These are phyloP conservation scores for Botrytis sinoallii DNA, from an alignment of 2,329 filamentous ascomycete species.

Conservation along the genomic window DNA sequence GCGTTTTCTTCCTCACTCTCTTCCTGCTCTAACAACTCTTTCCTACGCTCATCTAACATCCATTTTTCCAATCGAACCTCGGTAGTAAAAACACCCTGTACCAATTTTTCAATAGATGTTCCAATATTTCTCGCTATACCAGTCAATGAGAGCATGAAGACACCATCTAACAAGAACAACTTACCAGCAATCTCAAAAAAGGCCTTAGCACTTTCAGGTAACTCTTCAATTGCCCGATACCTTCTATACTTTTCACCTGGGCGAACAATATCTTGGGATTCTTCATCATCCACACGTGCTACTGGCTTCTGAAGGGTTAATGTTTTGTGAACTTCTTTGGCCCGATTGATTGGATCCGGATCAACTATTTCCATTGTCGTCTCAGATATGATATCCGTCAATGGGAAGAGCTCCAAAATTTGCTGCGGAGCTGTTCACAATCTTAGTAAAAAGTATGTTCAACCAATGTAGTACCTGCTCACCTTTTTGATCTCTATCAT, in stretches of 20 bases:
- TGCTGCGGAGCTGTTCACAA: slow-evolving; percentile 34
- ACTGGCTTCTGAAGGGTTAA: slow-evolving; percentile 33
- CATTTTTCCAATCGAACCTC: slow-evolving; percentile 35
- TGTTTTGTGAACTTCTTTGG: slow-evolving; percentile 32
- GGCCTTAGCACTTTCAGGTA: slow-evolving; percentile 42
- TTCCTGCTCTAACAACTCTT: slow-evolving; percentile 8
- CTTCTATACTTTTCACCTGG: slow-evolving; percentile 39
- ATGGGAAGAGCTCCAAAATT: slow-evolving; percentile 39
- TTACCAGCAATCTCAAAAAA: slow-evolving; percentile 46
- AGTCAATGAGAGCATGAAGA: slow-evolving; percentile 5
- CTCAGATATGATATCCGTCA: slow-evolving; percentile 28
- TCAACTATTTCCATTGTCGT: slow-evolving; percentile 31
- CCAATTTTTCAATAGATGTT: slow-evolving; percentile 29
- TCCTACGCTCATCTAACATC: slow-evolving; percentile 30
- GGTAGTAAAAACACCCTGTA: slow-evolving; percentile 32
- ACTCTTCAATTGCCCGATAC: slow-evolving; percentile 43
- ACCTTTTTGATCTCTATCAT: slow-evolving; percentile 44
- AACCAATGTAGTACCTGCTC: slow-evolving; percentile 24
- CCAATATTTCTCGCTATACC: slow-evolving; percentile 32
- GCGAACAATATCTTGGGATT: slow-evolving; percentile 28
- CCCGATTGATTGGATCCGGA: slow-evolving; percentile 24
- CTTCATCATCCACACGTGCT: slow-evolving; percentile 25
- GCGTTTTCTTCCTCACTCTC: background rate
- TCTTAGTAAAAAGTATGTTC: slow-evolving; percentile 8
- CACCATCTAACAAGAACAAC: background rate